Evolutionary conservation across 441 rosid genomes (phyloP), one percentile per base, ranked within the genome.

Genomic region (Macaranga tanarius): DNA sequence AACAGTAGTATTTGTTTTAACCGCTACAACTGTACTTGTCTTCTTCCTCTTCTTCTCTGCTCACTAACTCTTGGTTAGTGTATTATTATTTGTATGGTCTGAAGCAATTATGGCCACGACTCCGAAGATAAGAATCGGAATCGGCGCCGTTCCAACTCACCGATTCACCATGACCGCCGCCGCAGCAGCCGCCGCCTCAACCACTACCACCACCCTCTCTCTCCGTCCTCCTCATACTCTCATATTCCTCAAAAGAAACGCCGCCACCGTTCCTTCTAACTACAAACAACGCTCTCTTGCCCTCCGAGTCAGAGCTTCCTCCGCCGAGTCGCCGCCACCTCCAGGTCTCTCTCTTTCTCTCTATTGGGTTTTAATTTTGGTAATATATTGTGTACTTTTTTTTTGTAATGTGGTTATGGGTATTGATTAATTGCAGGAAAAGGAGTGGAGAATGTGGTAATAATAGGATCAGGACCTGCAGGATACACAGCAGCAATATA

Each of bases 401-500:
- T 20, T 13, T 26, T 67, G 20, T 52, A 31, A 28, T 51, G 60
- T 31, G 52, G 17, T 63, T 42, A 0, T 10, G 15, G 38, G 28
- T 17, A 13, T 59, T 26, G 17, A 13, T 9, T 75, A 68, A 59
- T 74, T 86, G 88, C 90, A 92, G 98, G 65, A 7, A 82, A 84
- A 80, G 86, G 83, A 69, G 88, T 92, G 16, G 98, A 95, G 86
- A 95, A 95, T 78, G 77, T 95, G 71, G 98, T 92, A 65, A 89
- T 95, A 38, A 82, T 95, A 69, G 99, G 98, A 51, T 95, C 99
- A 1, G 99, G 99, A 73, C 99, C 98, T 4, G 99, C 98, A 25
- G 99, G 99, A 55, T 95, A 92, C 78, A 92, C 98, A 2, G 98
- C 99, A 1, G 99, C 98, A 13, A 89, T 92, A 77, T 95, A 95